A percentile compares a stretch with the other conserved stretches of the same genome.
These are phyloP conservation scores for Botrytis fragariae DNA, from an alignment of 2,329 filamentous ascomycete genomes.

Conservation along the genomic window DNA sequence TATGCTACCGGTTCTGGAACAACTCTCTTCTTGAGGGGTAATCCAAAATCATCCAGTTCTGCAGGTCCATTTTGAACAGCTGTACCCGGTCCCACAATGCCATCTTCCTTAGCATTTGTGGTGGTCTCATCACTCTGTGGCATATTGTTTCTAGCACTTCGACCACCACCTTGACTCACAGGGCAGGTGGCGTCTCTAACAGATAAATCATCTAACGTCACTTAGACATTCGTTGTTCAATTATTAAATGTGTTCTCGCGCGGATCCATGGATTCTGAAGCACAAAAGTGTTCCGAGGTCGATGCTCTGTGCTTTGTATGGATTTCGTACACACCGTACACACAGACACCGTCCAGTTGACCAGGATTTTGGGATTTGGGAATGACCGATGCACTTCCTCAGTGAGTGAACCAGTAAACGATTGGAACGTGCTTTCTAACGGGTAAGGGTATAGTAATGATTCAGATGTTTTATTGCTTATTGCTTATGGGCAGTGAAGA, in stretches of 20 bases:
- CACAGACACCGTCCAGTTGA: not conserved
- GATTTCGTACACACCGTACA: not conserved
- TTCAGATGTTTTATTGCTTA: not conserved
- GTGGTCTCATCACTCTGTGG: conserved; percentile 32
- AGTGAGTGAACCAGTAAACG: conserved; percentile 11
- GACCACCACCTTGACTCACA: conserved; percentile 22
- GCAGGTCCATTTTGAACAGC: conserved; percentile 20
- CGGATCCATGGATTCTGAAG: conserved; percentile 18
- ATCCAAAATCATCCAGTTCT: conserved; percentile 69
- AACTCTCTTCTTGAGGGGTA: conserved; percentile 57
- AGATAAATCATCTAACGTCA: conserved; percentile 21
- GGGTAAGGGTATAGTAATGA: not conserved
- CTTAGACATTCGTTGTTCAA: conserved; percentile 5
- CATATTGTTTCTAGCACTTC: conserved; percentile 33
- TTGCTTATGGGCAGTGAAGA: not conserved
- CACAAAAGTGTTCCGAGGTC: conserved; percentile 18
- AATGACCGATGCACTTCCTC: not conserved
- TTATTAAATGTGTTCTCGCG: conserved; percentile 3
- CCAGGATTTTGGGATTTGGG: conserved; percentile 1
- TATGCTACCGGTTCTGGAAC: conserved; percentile 34
- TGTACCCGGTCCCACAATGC: conserved; percentile 21
- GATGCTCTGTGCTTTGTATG: conserved; percentile 21
- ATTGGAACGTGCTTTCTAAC: conserved; percentile 17
- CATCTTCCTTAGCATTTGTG: conserved; percentile 27
- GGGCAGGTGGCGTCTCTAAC: conserved; percentile 15